A percentile compares a stretch with the other conserved stretches of the same genome.
Conservation (phyloP, 2,329 filamentous ascomycete species). For the Colletotrichum chrysophilum region DNA sequence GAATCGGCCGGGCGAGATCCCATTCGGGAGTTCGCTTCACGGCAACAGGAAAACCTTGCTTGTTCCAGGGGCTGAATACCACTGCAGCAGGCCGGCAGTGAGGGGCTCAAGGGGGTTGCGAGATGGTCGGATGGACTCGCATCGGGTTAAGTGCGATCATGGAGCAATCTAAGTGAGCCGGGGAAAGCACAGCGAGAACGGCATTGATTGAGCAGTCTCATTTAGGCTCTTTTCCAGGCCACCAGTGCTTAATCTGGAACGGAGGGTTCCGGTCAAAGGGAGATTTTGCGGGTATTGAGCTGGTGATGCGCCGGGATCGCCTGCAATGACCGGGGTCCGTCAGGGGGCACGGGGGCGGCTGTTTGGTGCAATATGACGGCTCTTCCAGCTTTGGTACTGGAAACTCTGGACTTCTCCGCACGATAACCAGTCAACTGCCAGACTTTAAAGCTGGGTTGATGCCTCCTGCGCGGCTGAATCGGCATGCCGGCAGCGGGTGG, state of each 20-base stretch:
- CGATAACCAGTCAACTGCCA: background rate
- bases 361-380: background rate
- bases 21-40: background rate
- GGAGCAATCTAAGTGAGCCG: slow-evolving; percentile 2
- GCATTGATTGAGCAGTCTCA: slow-evolving; percentile 3
- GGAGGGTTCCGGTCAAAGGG: slow-evolving; percentile 15
- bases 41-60: background rate
- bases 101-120: background rate
- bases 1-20: background rate
- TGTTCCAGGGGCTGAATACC: background rate
- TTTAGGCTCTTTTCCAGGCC: slow-evolving; percentile 14
- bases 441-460: background rate
- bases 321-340: background rate
- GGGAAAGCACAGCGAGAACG: background rate
- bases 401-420: background rate
- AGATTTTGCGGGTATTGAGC: background rate
- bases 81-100: background rate
- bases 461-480: background rate
- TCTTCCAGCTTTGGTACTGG: background rate
- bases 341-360: background rate
- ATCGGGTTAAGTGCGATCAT: background rate
- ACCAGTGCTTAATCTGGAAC: slow-evolving; percentile 19
- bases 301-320: background rate
- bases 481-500: background rate
- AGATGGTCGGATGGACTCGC: background rate